phyloP scores from a whole-genome alignment of 345 rosid genomes.

The thale cress (Arabidopsis thaliana) region DNA sequence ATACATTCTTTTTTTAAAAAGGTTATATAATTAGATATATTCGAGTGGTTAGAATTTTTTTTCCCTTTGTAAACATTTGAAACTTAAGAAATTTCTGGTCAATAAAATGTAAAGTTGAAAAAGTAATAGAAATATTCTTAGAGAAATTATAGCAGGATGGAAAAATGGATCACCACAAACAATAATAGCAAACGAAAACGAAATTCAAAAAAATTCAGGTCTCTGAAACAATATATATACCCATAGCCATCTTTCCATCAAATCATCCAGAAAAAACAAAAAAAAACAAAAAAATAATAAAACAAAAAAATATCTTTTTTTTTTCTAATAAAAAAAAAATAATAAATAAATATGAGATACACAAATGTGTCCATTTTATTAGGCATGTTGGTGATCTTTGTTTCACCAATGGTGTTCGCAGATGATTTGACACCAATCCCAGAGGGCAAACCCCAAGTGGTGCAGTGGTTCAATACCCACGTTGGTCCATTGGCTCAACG shows the following conservation, averaged over 20 bases:
- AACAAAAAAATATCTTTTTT: not conserved
- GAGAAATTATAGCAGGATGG: constrained; percentile 19
- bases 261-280: not conserved
- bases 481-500: constrained; percentile 44
- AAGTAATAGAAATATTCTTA: not conserved
- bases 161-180: constrained; percentile 29
- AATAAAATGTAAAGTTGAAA: not conserved
- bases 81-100: not conserved
- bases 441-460: constrained; percentile 32
- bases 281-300: not conserved
- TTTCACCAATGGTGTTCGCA: constrained; percentile 34
- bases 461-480: constrained; percentile 50
- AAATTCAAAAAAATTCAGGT: not conserved
- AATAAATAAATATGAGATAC: constrained; percentile 34
- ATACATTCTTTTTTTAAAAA: not conserved
- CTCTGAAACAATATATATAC: constrained; percentile 21
- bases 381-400: constrained; percentile 31
- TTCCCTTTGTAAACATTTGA: not conserved
- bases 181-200: constrained; percentile 35
- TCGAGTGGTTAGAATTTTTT: not conserved
- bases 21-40: not conserved
- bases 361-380: constrained; percentile 34
- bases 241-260: constrained; percentile 6
- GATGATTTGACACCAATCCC: constrained; percentile 52
- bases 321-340: constrained; percentile 16